Evolutionary conservation across 2,329 filamentous ascomycete species (phyloP), one percentile per base, ranked within the genome.

Genomic region (Fusarium multiceps): DNA sequence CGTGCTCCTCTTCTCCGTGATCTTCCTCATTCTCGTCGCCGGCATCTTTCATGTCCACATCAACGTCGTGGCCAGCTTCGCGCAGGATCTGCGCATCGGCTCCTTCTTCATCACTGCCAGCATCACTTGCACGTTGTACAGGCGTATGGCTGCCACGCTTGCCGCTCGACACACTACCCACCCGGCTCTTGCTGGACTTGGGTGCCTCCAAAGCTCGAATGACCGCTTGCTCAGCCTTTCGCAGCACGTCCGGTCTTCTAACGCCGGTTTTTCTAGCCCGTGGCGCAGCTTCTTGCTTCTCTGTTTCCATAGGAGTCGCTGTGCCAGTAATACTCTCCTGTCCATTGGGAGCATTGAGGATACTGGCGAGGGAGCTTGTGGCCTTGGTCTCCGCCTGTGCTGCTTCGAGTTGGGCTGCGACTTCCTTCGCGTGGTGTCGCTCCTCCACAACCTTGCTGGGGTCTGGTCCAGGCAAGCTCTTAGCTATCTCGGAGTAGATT

Each of bases 401-500:
- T 23, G 74, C 72, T 32, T 81, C 80, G 2, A 78, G 71, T 37
- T 79, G 76, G 7, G 79, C 79, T 25, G 83, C 78, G 4, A 78
- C 82, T 41, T 83, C 83, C 59, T 80, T 80, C 6, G 78, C 81
- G 7, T 79, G 80, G 9, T 81, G 81, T 50, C 81, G 80, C 66
- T 81, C 86, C 72, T 79, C 86, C 69, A 82, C 83, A 58, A 83
- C 79, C 62, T 80, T 78, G 63, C 83, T 79, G 23, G 86, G 81
- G 47, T 85, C 80, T n/a, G 79, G 77, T 28, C 83, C 83, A 0
- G 87, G 86, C 4, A 93, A 80, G 6, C 83, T 84, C 43, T 87
- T 87, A 3, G 89, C 89, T 50, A 94, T 82, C 30, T 90, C 87
- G 20, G 86, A 85, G 76, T 93, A 96, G 18, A 97, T 83, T 50